Conservation (phyloP, 768 basidiomycete genomes). For the Tylopilus intermedius region DNA sequence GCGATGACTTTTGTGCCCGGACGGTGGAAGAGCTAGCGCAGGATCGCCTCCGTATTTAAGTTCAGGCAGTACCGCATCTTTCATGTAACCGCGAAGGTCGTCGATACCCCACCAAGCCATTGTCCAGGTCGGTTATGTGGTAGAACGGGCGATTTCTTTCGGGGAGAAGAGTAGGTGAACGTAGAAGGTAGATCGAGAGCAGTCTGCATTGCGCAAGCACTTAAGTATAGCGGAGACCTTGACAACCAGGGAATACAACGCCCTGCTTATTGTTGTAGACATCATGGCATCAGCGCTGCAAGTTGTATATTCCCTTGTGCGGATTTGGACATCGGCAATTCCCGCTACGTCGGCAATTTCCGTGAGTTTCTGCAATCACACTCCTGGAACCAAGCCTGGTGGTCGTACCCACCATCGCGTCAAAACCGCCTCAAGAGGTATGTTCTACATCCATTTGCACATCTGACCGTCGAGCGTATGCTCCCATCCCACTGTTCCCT, state of each 20-base stretch:
- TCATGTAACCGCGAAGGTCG: slow-evolving; percentile 32
- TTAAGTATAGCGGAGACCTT: slow-evolving; percentile 19
- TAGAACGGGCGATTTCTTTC: background rate
- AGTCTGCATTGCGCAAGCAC: background rate
- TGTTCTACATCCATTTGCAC: slow-evolving; percentile 13
- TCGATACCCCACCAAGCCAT: slow-evolving; percentile 31
- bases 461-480: background rate
- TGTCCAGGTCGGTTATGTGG: background rate
- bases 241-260: slow-evolving; percentile 18
- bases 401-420: slow-evolving; percentile 11
- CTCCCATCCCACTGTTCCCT: slow-evolving; percentile 1
- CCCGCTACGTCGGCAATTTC: too few relatives aligned
- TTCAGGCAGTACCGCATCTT: slow-evolving; percentile 30
- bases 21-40: slow-evolving; percentile 17
- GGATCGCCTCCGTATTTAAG: slow-evolving; percentile 25
- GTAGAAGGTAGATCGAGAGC: background rate
- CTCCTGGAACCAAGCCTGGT: slow-evolving; percentile 2
- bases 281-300: background rate
- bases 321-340: slow-evolving; percentile 22
- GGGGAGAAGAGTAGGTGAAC: background rate
- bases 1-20: slow-evolving; percentile 33
- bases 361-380: background rate
- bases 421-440: slow-evolving; percentile 27
- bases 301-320: background rate
- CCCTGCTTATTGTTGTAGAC: slow-evolving; percentile 16